A percentile compares a stretch with the other conserved stretches of the same genome.
Conservation (phyloP, 2,329 filamentous ascomycete species). For the Monilinia laxa region DNA sequence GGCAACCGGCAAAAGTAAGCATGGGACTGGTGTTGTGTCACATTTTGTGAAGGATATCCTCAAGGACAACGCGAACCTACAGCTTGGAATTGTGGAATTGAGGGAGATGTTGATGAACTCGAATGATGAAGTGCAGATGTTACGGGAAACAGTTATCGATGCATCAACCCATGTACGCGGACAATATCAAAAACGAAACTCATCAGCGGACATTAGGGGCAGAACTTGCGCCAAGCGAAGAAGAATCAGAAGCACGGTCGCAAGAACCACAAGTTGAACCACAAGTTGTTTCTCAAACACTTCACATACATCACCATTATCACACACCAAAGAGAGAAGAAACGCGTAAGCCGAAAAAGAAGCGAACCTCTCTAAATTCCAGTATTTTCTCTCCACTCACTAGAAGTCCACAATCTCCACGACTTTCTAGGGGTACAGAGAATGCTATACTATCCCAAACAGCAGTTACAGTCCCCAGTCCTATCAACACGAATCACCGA, state of each 20-base stretch:
- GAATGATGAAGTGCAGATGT: slow-evolving; percentile 86
- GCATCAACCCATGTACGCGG: slow-evolving; percentile 66
- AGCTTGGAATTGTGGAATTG: slow-evolving; percentile 87
- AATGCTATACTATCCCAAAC: slow-evolving; percentile 46
- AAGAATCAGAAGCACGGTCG: slow-evolving; percentile 22
- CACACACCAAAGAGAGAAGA: slow-evolving; percentile 67
- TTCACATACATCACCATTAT: slow-evolving; percentile 95
- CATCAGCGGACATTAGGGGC: slow-evolving; percentile 62
- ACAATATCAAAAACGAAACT: slow-evolving; percentile 36
- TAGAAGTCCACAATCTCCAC: slow-evolving; percentile 44
- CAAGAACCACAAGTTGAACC: slow-evolving; percentile 37
- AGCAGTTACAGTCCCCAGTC: slow-evolving; percentile 52
- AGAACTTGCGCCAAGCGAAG: slow-evolving; percentile 61
- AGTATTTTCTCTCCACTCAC: slow-evolving; percentile 59
- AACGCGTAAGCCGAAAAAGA: slow-evolving; percentile 66
- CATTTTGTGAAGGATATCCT: slow-evolving; percentile 95
- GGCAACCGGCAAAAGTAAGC: slow-evolving; percentile 57
- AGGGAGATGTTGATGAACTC: slow-evolving; percentile 87
- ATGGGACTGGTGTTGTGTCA: slow-evolving; percentile 73
- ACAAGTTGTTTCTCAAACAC: slow-evolving; percentile 60
- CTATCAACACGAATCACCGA: slow-evolving; percentile 50
- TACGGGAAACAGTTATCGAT: slow-evolving; percentile 81
- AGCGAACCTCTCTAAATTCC: slow-evolving; percentile 62
- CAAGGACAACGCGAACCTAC: slow-evolving; percentile 91
- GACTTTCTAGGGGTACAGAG: slow-evolving; percentile 36